Conservation (phyloP, 345 rosid species). For the Corymbia maculata region DNA sequence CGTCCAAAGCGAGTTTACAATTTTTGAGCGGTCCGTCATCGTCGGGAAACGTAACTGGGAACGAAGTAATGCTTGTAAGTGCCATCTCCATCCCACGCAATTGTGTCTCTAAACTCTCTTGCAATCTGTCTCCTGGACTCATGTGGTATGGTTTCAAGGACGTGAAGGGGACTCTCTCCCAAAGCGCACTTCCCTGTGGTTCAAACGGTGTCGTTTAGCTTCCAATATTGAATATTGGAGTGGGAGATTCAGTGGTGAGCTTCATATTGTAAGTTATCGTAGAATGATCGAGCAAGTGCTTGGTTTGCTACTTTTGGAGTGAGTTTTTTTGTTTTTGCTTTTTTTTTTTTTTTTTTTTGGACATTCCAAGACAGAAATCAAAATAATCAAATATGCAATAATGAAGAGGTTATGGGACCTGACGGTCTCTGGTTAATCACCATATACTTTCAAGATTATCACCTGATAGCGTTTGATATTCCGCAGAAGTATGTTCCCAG, state of each 20-base stretch:
- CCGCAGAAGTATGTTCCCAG: slow-evolving; percentile 37
- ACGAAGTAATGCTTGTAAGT: slow-evolving; percentile 20
- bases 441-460: not conserved
- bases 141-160: slow-evolving; percentile 21
- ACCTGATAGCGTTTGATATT: slow-evolving; percentile 38
- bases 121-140: slow-evolving; percentile 37
- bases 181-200: slow-evolving; percentile 59
- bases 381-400: not conserved
- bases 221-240: not conserved
- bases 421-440: not conserved
- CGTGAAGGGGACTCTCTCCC: slow-evolving; percentile 68
- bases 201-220: not conserved
- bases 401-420: not conserved
- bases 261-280: not conserved
- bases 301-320: not conserved
- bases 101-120: slow-evolving; percentile 34
- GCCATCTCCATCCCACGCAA: slow-evolving; percentile 86
- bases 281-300: not conserved
- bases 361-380: slow-evolving; percentile 9
- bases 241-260: not conserved
- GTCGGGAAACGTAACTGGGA: slow-evolving; percentile 14
- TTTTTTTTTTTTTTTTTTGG: not conserved
- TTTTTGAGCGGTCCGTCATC: slow-evolving; percentile 11
- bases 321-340: not conserved
- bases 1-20: slow-evolving; percentile 22